A percentile compares a stretch with the other conserved stretches of the same genome.
phyloP scores from a whole-genome alignment of 768 basidiomycete genomes.

The Boletus subcaerulescens region DNA sequence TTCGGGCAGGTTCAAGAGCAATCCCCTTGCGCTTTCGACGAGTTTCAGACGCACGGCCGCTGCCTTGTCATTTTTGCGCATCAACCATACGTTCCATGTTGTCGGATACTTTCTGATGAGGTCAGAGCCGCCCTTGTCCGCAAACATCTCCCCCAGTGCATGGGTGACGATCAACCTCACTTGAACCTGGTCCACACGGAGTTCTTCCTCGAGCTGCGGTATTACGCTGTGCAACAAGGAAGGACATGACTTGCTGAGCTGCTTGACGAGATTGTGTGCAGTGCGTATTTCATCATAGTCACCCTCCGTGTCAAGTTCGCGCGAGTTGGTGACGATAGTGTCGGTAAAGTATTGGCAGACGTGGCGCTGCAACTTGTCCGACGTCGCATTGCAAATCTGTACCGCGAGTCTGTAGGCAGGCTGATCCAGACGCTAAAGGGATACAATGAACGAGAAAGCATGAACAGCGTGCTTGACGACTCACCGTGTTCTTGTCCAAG shows the following conservation, averaged over 20 bases:
- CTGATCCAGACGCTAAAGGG: constrained; percentile 58
- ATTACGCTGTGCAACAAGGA: constrained; percentile 84
- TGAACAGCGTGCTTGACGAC: constrained; percentile 22
- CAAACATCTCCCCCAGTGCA: constrained; percentile 88
- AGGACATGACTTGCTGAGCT: constrained; percentile 77
- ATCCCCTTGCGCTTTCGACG: constrained; percentile 62
- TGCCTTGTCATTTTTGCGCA: constrained; percentile 73
- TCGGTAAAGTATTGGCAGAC: constrained; percentile 94
- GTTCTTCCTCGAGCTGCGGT: constrained; percentile 88
- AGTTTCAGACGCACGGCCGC: constrained; percentile 71
- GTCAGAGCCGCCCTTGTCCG: constrained; percentile 69
- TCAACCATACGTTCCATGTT: constrained; percentile 85
- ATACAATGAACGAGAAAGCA: constrained; percentile 1
- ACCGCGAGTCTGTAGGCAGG: constrained; percentile 80
- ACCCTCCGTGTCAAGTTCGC: constrained; percentile 51
- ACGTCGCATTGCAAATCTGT: constrained; percentile 77
- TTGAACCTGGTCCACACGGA: constrained; percentile 69
- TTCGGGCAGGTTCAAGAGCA: constrained; percentile 67
- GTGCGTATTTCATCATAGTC: constrained; percentile 65
- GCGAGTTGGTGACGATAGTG: constrained; percentile 62
- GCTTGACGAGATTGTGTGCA: constrained; percentile 84
- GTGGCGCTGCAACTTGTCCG: constrained; percentile 85
- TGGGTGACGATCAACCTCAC: constrained; percentile 81
- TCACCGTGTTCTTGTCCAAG: constrained; percentile 69
- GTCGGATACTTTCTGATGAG: constrained; percentile 75